These are phyloP conservation scores for Collybiopsis luxurians DNA, from an alignment of 768 basidiomycete species.

Conservation along the genomic window DNA sequence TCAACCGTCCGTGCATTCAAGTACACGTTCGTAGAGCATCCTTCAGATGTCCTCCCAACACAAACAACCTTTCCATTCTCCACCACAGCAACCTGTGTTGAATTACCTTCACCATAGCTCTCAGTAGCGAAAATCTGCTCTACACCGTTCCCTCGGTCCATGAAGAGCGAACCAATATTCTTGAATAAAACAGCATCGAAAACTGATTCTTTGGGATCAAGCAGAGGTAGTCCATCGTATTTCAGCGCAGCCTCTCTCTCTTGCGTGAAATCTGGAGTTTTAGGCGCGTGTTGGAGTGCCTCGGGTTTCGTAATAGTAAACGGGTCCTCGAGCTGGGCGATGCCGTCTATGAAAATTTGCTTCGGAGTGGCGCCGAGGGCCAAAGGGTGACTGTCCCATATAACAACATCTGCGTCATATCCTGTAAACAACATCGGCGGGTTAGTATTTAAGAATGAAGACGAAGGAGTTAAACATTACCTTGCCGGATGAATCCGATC, in stretches of 20 bases:
- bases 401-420: conserved; percentile 72
- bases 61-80: conserved; percentile 54
- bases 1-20: conserved; percentile 40
- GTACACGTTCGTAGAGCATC: conserved; percentile 4
- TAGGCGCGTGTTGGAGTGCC: conserved; percentile 49
- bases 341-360: conserved; percentile 86
- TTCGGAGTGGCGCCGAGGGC: conserved; percentile 73
- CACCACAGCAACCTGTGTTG: conserved; percentile 43
- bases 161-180: conserved; percentile 56
- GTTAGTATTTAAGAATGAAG: too few relatives aligned
- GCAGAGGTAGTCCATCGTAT: conserved; percentile 65
- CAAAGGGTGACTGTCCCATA: conserved; percentile 80
- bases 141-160: conserved; percentile 29
- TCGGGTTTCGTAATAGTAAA: conserved; percentile 47
- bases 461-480: conserved; percentile 22
- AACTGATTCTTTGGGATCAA: conserved; percentile 39
- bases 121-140: conserved; percentile 26
- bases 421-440: conserved; percentile 41
- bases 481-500: conserved; percentile 63
- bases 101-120: not conserved
- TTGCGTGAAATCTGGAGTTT: conserved; percentile 57
- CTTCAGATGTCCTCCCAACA: conserved; percentile 13
- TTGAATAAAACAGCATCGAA: conserved; percentile 54
- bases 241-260: conserved; percentile 52
- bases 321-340: conserved; percentile 58